Base-by-base conservation (phyloP, 2,329 filamentous ascomycete species). In the Dactylonectria macrodidyma region DNA sequence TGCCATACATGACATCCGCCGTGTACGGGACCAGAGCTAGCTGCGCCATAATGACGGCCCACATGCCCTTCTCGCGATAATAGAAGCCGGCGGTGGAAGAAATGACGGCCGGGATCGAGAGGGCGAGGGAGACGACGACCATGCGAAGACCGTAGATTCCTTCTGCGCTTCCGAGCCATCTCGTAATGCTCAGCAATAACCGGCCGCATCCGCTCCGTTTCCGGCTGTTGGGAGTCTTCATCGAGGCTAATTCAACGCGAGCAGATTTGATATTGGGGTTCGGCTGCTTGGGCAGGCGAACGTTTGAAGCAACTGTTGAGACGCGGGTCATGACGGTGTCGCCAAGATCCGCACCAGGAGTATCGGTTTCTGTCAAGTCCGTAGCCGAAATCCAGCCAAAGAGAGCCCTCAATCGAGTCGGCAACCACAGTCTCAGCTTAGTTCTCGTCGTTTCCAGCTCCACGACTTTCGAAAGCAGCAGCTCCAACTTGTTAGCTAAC, bases 1-100 rank as follows among this genome's bases (percentile, higher is more conserved):
- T 68, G 1, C 71, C 71, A 5, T 71, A 70, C 0, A 69, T 54
- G 0, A 73, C 63, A 12, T 73, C 71, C 2, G 71, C 71, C 48
- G 72, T 73, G 12, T 71, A 73, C 0, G 71, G 71, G 3, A 71
- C 63, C 8, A 73, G 61, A 2, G 71, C 58, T 38, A 73, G 68
- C 19, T 73, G 71, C 0, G 71, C 59, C 71, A 73, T 73, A n/a
- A 73, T 73, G 14, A 73, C 50, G 41, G 71, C 71, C 71, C 71
- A 73, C 5, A 73, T 2, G 0, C 71, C 71, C 38, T 73, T 73
- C 14, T 73, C 67, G 4, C 71, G 66, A 26, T 71, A 73, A 51
- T 68, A 73, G 26, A 73, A 73, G 7, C 71, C 71, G 0, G 71
- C 66, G 1, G 68, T 71, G 0, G 68, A 64, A 0, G 47, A 52